These are phyloP conservation scores for Gentiana dahurica DNA, from an alignment of 257 asterid species.

Conservation along the genomic window DNA sequence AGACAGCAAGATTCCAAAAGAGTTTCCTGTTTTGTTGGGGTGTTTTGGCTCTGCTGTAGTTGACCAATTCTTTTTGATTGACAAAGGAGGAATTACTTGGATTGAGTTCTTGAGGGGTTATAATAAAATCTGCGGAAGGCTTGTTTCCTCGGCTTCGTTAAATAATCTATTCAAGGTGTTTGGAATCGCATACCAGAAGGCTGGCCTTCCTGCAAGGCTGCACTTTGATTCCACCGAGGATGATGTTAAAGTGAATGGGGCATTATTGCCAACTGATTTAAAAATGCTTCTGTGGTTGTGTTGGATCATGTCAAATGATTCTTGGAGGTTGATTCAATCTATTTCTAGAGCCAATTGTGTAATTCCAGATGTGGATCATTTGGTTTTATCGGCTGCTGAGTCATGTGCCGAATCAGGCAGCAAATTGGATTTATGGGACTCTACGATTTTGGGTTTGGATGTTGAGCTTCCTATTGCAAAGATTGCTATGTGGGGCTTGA, in stretches of 20 bases:
- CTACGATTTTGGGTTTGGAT: slow-evolving; percentile 29
- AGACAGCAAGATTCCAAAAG: slow-evolving; percentile 32
- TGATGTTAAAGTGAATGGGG: slow-evolving; percentile 55
- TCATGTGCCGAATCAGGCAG: slow-evolving; percentile 38
- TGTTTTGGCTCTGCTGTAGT: slow-evolving; percentile 60
- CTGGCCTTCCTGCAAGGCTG: slow-evolving; percentile 51
- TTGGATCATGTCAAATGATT: slow-evolving; percentile 70
- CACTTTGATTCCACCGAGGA: slow-evolving; percentile 53
- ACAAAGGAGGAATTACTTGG: slow-evolving; percentile 59
- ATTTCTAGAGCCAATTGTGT: slow-evolving; percentile 18
- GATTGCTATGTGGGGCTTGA: slow-evolving; percentile 65
- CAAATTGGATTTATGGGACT: slow-evolving; percentile 45
- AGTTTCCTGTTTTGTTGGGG: slow-evolving; percentile 32
- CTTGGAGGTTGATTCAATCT: slow-evolving; percentile 23
- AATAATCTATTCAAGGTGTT: slow-evolving; percentile 46
- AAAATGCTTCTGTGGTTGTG: slow-evolving; percentile 51
- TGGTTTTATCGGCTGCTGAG: slow-evolving; percentile 56
- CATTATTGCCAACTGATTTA: slow-evolving; percentile 34
- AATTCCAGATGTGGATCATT: slow-evolving; percentile 65
- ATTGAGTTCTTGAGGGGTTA: slow-evolving; percentile 76
- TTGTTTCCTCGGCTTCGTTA: slow-evolving; percentile 48
- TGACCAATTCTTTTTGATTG: slow-evolving; percentile 55
- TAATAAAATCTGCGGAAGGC: slow-evolving; percentile 60
- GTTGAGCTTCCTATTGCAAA: slow-evolving; percentile 53
- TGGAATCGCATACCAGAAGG: slow-evolving; percentile 36